phyloP scores from a whole-genome alignment of 192 early-diverging fungal genomes.

The Coemansia sp. region DNA sequence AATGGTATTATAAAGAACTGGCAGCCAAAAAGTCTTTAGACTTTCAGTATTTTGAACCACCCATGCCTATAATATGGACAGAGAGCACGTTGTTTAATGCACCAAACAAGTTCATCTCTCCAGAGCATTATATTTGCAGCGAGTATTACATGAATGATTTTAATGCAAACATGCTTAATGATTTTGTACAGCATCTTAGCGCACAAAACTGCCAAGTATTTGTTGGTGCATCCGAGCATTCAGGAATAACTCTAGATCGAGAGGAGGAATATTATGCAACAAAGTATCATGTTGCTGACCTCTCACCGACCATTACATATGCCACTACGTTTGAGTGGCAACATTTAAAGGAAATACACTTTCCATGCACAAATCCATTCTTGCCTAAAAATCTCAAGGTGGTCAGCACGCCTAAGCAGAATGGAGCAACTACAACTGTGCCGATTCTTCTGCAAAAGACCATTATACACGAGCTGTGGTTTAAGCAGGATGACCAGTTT shows the following conservation, averaged over 20 bases:
- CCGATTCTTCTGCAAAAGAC: slow-evolving; percentile 1
- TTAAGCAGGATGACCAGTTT: slow-evolving; percentile 88
- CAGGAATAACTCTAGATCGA: background rate
- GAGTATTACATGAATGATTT: background rate
- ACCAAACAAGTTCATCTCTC: background rate
- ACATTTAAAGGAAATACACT: background rate
- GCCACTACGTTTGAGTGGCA: background rate
- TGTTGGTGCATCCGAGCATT: slow-evolving; percentile 1
- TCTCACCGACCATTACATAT: background rate
- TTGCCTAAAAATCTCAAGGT: background rate
- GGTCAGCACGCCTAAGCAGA: background rate
- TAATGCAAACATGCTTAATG: background rate
- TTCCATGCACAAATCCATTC: background rate
- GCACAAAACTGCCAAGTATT: background rate
- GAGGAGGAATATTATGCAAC: background rate
- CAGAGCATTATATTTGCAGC: background rate
- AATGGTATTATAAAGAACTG: slow-evolving; percentile 32
- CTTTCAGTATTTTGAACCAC: background rate
- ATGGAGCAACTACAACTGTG: slow-evolving; percentile 1
- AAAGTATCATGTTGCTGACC: background rate
- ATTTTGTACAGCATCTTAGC: background rate
- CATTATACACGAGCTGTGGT: slow-evolving; percentile 68
- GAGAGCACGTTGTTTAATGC: background rate
- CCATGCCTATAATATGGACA: background rate
- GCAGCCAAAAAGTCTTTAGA: slow-evolving; percentile 16